These are phyloP conservation scores for Pachysandra terminalis DNA, from an alignment of 164 flowering plant species.

Conservation along the genomic window DNA sequence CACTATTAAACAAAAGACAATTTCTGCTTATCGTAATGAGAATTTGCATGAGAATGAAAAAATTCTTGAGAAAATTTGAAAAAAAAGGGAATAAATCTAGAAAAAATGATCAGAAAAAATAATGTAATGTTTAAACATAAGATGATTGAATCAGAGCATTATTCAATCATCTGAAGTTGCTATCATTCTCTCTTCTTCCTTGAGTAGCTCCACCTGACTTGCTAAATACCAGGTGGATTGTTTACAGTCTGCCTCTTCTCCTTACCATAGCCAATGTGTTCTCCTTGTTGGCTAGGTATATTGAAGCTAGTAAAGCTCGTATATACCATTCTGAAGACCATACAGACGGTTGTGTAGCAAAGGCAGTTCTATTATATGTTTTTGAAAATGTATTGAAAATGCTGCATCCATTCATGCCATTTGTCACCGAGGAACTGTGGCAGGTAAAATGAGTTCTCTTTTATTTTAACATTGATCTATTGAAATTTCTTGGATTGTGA, in stretches of 20 bases:
- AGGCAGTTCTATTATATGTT: constrained; percentile 81
- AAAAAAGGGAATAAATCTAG: no score
- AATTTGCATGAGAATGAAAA: neutral
- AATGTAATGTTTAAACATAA: neutral
- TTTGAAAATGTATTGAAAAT: constrained; percentile 77
- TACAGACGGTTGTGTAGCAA: constrained; percentile 49
- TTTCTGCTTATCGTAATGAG: neutral
- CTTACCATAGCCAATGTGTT: neutral
- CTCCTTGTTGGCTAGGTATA: constrained; percentile 54
- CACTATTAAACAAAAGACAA: neutral
- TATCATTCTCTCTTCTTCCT: no score
- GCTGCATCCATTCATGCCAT: constrained; percentile 98
- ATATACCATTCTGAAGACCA: constrained; percentile 55
- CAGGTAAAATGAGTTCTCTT: constrained; percentile 48
- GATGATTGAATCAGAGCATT: no score
- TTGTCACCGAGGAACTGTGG: constrained; percentile 95
- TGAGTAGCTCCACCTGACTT: no score
- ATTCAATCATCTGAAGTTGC: neutral
- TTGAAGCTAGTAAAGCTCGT: constrained; percentile 95
- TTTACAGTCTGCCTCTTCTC: neutral
- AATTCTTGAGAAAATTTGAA: no score
- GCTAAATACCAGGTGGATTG: neutral
- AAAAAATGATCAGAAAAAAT: neutral
- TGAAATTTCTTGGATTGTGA: neutral
- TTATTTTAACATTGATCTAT: neutral